Base-by-base conservation (phyloP, 2,329 filamentous ascomycete species). In the Botrytis tulipae region DNA sequence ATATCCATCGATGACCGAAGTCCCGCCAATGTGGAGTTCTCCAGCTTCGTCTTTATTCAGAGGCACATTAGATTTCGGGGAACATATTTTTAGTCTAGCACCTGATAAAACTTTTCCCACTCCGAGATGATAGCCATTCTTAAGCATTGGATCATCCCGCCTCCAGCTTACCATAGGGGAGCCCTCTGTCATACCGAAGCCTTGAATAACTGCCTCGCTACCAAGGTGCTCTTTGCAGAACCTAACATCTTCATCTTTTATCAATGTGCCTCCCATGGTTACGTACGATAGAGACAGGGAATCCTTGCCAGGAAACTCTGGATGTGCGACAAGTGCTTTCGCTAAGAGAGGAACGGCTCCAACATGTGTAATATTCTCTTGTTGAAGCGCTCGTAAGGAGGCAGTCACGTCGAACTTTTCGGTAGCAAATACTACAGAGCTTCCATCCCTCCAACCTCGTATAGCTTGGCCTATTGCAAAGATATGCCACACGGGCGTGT, bases 21-120 rank as follows among this genome's bases (percentile, higher is more conserved):
- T 95, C 0, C 93, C 93, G 0, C 90, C 88, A 63, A 94, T 93
- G 80, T 92, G 94, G 35, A 95, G 86, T 83, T 95, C 93, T 35
- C 93, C 93, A 14, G 88, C 85, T 48, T 86, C 82, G 35, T 92
- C 12, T n/a, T 51, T 51, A n/a, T 51, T 51, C 12, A 51, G 12
- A n/a, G 48, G 25, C 10, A 51, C 25, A 51, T n/a, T 12, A n/a
- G 48, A 51, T 16, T 51, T 51, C 0, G 48, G 48, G n/a, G 48
- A n/a, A 51, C 48, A 51, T n/a, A 51, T 51, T 9, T 16, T 51
- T 14, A 51, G 25, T n/a, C 25, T 51, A 16, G 48, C 92, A 25
- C 73, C 73, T 2, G 71, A 67, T 32, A 74, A 35, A 42, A 71
- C 67, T 46, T 74, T 73, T n/a, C 71, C 71, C n/a, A 74, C 73